Evolutionary conservation across 1,284 basidiomycete genomes (phyloP), one percentile per base, ranked within the genome.

Genomic region (Cutaneotrichosporon dermatis): DNA sequence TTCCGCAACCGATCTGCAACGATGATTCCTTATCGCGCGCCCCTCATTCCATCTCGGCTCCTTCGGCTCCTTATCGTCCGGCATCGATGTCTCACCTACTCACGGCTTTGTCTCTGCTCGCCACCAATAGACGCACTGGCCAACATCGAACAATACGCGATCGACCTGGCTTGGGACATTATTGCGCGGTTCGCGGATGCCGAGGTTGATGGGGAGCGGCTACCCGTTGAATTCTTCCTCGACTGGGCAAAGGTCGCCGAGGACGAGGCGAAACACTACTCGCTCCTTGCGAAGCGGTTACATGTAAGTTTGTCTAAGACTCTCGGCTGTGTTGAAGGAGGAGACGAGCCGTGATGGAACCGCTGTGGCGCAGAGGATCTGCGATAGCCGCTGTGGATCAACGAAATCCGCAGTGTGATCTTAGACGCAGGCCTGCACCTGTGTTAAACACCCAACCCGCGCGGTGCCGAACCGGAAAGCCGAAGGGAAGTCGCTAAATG

Each of bases 141-240:
- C 1, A 92, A 92, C 72, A 92, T 95, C 55, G 91, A 93, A 69
- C 90, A 92, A 71, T 95, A 90, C 88, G 91, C 91, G 0, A 89
- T 90, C 60, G 88, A 90, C 67, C 81, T 90, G 6, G 86, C 88
- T 83, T 90, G 88, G 88, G 88, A 90, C 69, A 91, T 91, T 62
- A 89, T 92, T 69, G 89, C 86, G 3, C 84, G 89, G 4, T 89
- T 88, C 67, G 88, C 88, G 0, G 69, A 74, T 41, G 61, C 69
- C 15, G 66, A 71, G 44, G 61, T 77, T 35, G 61, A 75, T 8
- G 77, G 78, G 2, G 67, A 76, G 48, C 82, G 85, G 2, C 78
- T 90, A 11, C 88, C 88, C 0, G 83, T 83, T 5, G 85, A 88
- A 12, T 90, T 88, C 76, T 90, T 88, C 79, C 84, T 85, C 11